Conservation (phyloP, 225 moss, liverwort and hornwort species). For the Pseudisothecium myosuroides region DNA sequence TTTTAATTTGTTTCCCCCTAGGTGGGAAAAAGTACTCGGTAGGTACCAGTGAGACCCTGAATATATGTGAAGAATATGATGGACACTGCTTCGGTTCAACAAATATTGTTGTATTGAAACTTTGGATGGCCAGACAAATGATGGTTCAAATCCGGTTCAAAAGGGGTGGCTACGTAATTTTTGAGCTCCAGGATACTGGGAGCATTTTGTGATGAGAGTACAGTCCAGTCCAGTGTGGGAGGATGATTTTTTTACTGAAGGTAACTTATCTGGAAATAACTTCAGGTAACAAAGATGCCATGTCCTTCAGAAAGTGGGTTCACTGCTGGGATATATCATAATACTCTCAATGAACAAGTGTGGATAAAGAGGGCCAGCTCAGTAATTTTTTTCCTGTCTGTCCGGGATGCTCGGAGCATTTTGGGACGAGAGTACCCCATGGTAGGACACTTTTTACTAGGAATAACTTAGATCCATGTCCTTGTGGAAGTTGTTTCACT, state of each 20-base stretch:
- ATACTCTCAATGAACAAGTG: not conserved
- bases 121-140: not conserved
- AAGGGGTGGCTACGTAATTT: not conserved
- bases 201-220: not conserved
- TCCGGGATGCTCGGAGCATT: not conserved
- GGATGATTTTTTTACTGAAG: not conserved
- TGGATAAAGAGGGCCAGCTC: too few relatives aligned
- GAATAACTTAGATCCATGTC: too few relatives aligned
- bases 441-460: not conserved
- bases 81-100: too few relatives aligned
- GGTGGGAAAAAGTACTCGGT: not conserved
- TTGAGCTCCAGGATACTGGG: not conserved
- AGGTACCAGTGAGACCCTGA: not conserved
- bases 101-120: not conserved
- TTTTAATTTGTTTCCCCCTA: conserved; percentile 5
- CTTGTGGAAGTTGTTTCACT: too few relatives aligned
- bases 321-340: not conserved
- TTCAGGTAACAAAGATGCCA: not conserved
- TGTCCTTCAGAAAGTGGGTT: not conserved
- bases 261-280: not conserved
- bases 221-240: not conserved
- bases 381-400: not conserved
- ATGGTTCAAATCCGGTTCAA: not conserved
- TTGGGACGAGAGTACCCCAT: not conserved
- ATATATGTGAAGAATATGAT: not conserved